Evolutionary conservation across 345 rosid genomes (phyloP).

Genomic region (Capsella bursapastoris): DNA sequence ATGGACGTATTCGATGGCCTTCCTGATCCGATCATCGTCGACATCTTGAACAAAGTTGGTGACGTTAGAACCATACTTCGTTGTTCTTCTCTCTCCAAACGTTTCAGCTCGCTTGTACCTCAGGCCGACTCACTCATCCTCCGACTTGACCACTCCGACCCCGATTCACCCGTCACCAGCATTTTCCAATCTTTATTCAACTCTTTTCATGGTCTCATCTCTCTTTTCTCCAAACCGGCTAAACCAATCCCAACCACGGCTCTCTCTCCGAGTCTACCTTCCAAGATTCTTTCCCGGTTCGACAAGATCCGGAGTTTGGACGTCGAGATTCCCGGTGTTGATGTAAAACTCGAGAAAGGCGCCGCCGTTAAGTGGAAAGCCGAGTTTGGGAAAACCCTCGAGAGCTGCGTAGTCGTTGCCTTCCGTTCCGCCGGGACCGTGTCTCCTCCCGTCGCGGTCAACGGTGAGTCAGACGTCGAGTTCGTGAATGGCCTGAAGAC

Average conservation of each 20-base stretch:
- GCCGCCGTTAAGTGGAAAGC: slow-evolving; percentile 41
- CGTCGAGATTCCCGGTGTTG: slow-evolving; percentile 31
- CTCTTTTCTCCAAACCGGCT: slow-evolving; percentile 39
- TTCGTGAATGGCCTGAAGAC: slow-evolving; percentile 41
- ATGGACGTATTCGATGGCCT: slow-evolving; percentile 46
- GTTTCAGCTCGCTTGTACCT: slow-evolving; percentile 42
- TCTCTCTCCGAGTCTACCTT: slow-evolving; percentile 25
- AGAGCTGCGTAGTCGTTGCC: slow-evolving; percentile 34
- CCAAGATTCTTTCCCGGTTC: slow-evolving; percentile 42
- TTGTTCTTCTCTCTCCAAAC: slow-evolving; percentile 36
- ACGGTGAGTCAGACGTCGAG: slow-evolving; percentile 37
- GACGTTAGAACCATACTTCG: slow-evolving; percentile 44
- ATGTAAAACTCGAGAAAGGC: slow-evolving; percentile 33
- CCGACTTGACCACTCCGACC: slow-evolving; percentile 23
- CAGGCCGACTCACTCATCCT: slow-evolving; percentile 43
- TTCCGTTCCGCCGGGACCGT: slow-evolving; percentile 36
- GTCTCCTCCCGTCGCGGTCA: not conserved
- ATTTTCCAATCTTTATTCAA: slow-evolving; percentile 32
- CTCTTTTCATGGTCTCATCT: slow-evolving; percentile 13
- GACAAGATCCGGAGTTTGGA: slow-evolving; percentile 6
- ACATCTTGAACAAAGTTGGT: slow-evolving; percentile 44
- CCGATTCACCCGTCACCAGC: not conserved
- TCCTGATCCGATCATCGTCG: slow-evolving; percentile 39
- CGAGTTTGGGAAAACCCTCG: slow-evolving; percentile 34
- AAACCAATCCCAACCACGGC: not conserved